Percentiles rank a stretch among this genome's conserved stretches.
phyloP scores from a whole-genome alignment of 257 asterid species.

The Nicotiana noctiflora region DNA sequence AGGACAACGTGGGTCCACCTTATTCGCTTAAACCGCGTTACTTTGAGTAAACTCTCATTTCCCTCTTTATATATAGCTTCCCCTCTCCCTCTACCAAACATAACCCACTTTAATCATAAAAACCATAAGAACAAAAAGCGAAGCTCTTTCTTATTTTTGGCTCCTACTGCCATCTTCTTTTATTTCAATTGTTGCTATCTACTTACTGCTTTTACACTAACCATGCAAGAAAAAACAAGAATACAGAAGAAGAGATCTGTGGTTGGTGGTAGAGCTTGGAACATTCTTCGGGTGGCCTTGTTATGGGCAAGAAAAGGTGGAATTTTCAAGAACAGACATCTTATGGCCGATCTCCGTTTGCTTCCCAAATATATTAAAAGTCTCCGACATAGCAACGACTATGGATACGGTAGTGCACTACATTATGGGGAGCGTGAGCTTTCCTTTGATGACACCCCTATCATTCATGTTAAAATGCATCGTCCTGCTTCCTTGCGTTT shows the following conservation, averaged over 20 bases:
- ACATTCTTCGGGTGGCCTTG: too few relatives aligned
- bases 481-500: slow-evolving; percentile 72
- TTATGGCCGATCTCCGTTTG: too few relatives aligned
- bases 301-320: too few relatives aligned
- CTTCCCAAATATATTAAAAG: too few relatives aligned
- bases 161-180: too few relatives aligned
- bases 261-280: too few relatives aligned
- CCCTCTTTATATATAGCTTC: not conserved
- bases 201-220: not conserved
- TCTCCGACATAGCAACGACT: not conserved
- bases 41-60: not conserved
- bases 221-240: too few relatives aligned
- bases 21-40: slow-evolving; percentile 29
- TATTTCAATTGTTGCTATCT: not conserved
- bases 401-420: slow-evolving; percentile 15
- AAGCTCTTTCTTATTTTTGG: not conserved
- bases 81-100: not conserved
- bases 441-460: slow-evolving; percentile 61
- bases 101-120: not conserved
- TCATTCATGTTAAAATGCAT: slow-evolving; percentile 50
- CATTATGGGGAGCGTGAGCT: slow-evolving; percentile 60
- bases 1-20: not conserved
- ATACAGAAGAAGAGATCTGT: not conserved
- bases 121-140: not conserved
- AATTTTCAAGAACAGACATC: too few relatives aligned